These are phyloP conservation scores for Citrus maxima DNA, from an alignment of 345 rosid species.

Conservation along the genomic window DNA sequence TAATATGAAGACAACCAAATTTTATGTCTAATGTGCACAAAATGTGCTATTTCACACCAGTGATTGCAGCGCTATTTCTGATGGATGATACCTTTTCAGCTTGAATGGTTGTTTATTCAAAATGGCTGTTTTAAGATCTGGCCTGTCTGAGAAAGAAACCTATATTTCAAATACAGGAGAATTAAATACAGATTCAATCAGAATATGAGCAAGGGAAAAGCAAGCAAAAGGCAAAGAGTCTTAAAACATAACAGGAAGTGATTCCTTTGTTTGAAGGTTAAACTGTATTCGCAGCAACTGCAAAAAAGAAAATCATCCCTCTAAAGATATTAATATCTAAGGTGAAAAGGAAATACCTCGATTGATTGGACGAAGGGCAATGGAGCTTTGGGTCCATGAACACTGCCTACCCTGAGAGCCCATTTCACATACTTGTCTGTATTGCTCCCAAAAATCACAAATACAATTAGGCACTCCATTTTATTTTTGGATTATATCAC, in stretches of 20 bases:
- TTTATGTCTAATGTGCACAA: not conserved
- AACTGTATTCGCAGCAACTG: not conserved
- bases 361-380: slow-evolving; percentile 37
- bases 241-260: not conserved
- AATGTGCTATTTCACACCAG: too few relatives aligned
- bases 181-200: not conserved
- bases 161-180: slow-evolving; percentile 12
- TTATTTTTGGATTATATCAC: not conserved
- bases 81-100: slow-evolving; percentile 24
- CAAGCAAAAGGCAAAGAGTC: not conserved
- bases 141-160: slow-evolving; percentile 33
- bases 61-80: too few relatives aligned
- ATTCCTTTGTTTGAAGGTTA: not conserved
- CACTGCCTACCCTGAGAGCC: slow-evolving; percentile 30
- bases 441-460: slow-evolving; percentile 6
- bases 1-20: not conserved
- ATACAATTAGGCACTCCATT: not conserved
- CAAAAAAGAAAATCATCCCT: not conserved
- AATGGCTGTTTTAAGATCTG: slow-evolving; percentile 26
- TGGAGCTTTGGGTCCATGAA: slow-evolving; percentile 25
- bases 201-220: not conserved
- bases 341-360: slow-evolving; percentile 21
- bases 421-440: slow-evolving; percentile 33
- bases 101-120: slow-evolving; percentile 32
- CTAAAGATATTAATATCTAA: not conserved